These are phyloP conservation scores for Carex arenaria DNA, from an alignment of 202 grass and related monocot genomes.

Conservation along the genomic window DNA sequence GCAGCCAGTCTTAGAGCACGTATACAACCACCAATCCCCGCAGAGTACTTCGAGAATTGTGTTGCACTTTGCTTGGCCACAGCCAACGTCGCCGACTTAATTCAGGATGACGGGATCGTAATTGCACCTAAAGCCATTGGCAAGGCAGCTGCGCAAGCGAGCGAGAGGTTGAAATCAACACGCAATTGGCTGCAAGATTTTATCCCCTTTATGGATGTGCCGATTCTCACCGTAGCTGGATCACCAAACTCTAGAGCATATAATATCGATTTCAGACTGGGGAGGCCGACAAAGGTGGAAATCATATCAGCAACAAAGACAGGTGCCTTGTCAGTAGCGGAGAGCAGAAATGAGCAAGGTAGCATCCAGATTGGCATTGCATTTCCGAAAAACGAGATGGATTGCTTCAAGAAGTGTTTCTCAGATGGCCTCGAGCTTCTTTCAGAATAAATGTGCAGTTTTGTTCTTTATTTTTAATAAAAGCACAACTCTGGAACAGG, in stretches of 20 bases:
- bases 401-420: slow-evolving; percentile 21
- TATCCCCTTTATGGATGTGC: too few species aligned
- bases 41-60: slow-evolving; percentile 4
- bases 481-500: too few species aligned
- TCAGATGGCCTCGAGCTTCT: neutral
- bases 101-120: neutral
- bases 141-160: neutral
- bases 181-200: neutral
- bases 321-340: slow-evolving; percentile 2
- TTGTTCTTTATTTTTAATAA: neutral
- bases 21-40: neutral
- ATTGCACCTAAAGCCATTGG: neutral
- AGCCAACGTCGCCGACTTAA: neutral
- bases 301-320: slow-evolving; percentile 8
- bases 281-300: slow-evolving; percentile 22
- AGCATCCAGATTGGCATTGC: slow-evolving; percentile 33
- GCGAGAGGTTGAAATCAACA: neutral
- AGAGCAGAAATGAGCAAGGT: neutral
- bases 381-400: slow-evolving; percentile 6
- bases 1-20: neutral
- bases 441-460: neutral
- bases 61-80: neutral
- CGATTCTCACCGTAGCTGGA: neutral
- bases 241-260: slow-evolving; percentile 31
- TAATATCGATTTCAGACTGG: slow-evolving; percentile 27